Conservation (phyloP, 225 moss, liverwort and hornwort species). For the Pseudoscleropodium purum region DNA sequence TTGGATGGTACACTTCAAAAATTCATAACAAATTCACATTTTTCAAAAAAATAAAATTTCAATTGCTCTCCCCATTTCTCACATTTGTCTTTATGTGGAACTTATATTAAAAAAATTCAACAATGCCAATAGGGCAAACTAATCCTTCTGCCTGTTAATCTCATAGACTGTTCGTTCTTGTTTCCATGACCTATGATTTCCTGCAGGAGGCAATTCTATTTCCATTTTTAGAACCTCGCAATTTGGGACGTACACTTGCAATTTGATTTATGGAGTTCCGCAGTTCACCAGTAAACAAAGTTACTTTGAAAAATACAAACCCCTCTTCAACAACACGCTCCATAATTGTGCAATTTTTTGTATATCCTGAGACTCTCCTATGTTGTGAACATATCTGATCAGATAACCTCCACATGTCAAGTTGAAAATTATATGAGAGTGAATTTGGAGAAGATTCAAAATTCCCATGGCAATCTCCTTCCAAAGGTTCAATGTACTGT, state of each 20-base stretch:
- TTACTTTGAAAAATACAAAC: not conserved
- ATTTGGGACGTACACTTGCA: not conserved
- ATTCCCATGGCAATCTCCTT: not conserved
- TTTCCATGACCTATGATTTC: not conserved
- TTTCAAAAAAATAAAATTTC: too few species aligned
- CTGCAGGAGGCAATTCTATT: not conserved
- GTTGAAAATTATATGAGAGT: not conserved
- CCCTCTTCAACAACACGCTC: not conserved
- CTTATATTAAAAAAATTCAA: too few species aligned
- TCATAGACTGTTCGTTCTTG: not conserved
- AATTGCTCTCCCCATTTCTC: too few species aligned
- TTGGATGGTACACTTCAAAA: too few species aligned
- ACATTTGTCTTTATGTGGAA: too few species aligned
- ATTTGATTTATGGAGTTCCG: not conserved
- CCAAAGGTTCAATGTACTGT: not conserved
- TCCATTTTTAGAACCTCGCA: not conserved
- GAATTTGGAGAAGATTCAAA: not conserved
- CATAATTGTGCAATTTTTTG: not conserved
- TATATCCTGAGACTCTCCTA: not conserved
- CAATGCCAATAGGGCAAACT: too few species aligned
- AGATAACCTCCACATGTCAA: not conserved
- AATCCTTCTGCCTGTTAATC: too few species aligned
- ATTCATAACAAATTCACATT: too few species aligned
- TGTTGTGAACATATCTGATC: not conserved
- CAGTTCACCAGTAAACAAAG: not conserved